Evolutionary conservation across 192 early-diverging fungal species (phyloP), one percentile per base, ranked within the genome.

Genomic region (Pilaira anomala): DNA sequence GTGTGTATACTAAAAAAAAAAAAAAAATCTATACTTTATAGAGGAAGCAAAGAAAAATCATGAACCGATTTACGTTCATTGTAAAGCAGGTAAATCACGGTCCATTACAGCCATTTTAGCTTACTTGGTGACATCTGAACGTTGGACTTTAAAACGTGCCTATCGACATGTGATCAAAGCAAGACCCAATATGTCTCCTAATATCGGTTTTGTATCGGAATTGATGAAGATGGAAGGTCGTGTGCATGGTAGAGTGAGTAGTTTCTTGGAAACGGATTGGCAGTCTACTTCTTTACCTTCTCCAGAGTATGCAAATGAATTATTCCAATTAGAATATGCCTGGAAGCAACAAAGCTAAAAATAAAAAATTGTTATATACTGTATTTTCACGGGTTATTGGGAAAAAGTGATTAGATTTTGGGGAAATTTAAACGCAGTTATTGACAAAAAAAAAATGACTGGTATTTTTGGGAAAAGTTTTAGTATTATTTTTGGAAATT

Each of bases 141-240:
- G 73, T 12, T 86, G 87, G 85, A 79, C 84, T 1, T 58, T 91
- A 21, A 77, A 78, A 54, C 78, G 72, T 14, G 87, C 90, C 8
- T 88, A 88, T 65, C 77, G 86, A 19, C 83, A 79, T 66, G 85
- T 91, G 2, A 79, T 83, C 26, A 74, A 81, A 45, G 76, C 77
- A n/a, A 64, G 90, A 13, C 75, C 80, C 25, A 82, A 82, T n/a
- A 85, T 90, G 60, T 85, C 82, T 11, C 88, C 88, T 22, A 91
- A 91, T 66, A 82, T 91, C 72, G 90, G 90, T 13, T 91, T 91
- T 71, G 83, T 88, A 57, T 73, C 85, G 16, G 82, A 88, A 41
- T 52, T 91, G 48, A 73, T 86, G 73, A 78, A 81, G 52, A 67
- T 91, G 42, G 90, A 91, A 73, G 77, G 80, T 51, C 70, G 81